Evolutionary conservation across 176 grass and related monocot species (phyloP).

Genomic region (Aegilops umbellulata): DNA sequence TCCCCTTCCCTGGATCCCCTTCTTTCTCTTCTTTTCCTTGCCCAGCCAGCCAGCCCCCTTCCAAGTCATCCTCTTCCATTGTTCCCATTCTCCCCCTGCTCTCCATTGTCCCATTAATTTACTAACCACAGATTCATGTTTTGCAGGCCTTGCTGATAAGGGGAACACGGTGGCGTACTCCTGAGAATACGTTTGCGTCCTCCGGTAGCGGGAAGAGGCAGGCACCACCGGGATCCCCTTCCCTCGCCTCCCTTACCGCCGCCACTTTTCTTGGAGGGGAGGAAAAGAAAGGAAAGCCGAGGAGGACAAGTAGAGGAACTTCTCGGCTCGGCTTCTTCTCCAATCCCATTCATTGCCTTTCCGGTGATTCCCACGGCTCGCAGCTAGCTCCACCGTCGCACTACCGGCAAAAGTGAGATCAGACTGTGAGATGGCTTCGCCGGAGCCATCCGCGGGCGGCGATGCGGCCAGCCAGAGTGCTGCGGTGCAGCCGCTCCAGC

Average conservation of each 20-base stretch:
- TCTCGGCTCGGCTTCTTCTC: background rate
- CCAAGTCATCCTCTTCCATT: too few species aligned
- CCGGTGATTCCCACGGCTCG: background rate
- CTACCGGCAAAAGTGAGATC: background rate
- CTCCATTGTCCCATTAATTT: too few species aligned
- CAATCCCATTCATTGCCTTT: background rate
- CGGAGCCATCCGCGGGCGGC: conserved; percentile 29
- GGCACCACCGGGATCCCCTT: background rate
- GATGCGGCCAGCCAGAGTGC: conserved; percentile 35
- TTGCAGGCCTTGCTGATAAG: too few species aligned
- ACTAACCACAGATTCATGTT: too few species aligned
- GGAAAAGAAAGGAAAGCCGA: conserved; percentile 15
- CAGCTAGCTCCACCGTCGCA: background rate
- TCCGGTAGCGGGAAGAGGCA: background rate
- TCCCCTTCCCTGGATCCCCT: too few species aligned
- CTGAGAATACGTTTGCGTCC: background rate
- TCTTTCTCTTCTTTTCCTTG: too few species aligned
- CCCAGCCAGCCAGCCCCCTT: too few species aligned
- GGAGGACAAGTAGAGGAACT: background rate
- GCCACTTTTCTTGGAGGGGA: conserved; percentile 34
- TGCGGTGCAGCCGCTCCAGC: conserved; percentile 49
- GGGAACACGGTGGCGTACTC: background rate
- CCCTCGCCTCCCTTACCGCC: background rate
- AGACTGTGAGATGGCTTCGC: conserved; percentile 24
- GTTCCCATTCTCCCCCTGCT: too few species aligned